Evolutionary conservation across 805 yeast species (phyloP).

Genomic region (Wickerhamiella lipophila): DNA sequence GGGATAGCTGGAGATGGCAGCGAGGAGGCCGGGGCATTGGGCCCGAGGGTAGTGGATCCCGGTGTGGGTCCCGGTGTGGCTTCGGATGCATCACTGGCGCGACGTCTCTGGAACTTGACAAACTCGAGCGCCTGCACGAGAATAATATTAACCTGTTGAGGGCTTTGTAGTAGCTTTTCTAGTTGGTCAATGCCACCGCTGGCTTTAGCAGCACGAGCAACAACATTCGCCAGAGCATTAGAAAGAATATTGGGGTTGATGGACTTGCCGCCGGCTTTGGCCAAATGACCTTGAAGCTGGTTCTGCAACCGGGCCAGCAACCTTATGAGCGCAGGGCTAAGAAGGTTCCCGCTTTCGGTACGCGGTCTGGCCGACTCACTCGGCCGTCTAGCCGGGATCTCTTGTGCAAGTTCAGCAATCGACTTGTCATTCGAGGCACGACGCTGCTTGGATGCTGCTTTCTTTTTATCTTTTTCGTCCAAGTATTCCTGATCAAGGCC

Average conservation of each 20-base stretch:
- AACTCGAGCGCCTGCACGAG: constrained; percentile 17
- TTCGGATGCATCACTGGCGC: constrained; percentile 19
- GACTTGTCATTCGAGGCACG: constrained; percentile 24
- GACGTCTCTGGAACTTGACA: constrained; percentile 9
- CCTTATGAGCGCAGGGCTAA: constrained; percentile 52
- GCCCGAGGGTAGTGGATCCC: constrained; percentile 20
- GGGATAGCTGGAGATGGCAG: too few species aligned
- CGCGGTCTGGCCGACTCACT: constrained; percentile 12
- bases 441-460: constrained; percentile 27
- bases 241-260: constrained; percentile 76
- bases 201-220: constrained; percentile 78
- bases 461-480: constrained; percentile 69
- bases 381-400: constrained; percentile 18
- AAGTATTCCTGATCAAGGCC: constrained; percentile 77
- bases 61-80: constrained; percentile 12
- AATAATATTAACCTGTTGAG: constrained; percentile 12
- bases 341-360: constrained; percentile 8
- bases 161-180: constrained; percentile 17
- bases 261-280: constrained; percentile 45
- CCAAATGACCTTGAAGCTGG: constrained; percentile 67
- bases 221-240: constrained; percentile 84
- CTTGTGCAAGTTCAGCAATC: constrained; percentile 27
- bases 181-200: constrained; percentile 24
- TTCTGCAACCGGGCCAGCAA: constrained; percentile 76
- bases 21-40: constrained; percentile 17